Percentiles rank a stretch among this genome's conserved stretches.
Evolutionary conservation across 2,329 filamentous ascomycete genomes (phyloP).

Genomic region (Arthroderma sp.): DNA sequence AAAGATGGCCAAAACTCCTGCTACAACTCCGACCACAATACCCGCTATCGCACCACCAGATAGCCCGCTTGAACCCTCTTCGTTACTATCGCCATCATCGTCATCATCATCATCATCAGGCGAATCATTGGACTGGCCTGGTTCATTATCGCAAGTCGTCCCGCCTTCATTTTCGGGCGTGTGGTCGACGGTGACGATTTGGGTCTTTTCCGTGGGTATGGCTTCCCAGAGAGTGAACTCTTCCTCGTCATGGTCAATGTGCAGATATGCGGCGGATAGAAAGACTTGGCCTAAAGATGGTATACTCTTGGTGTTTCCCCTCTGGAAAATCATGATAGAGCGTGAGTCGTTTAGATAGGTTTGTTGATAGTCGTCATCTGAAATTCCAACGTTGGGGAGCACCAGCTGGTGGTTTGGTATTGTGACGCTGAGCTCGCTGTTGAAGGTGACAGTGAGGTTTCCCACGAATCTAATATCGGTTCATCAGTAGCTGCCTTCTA

Average conservation of each 20-base stretch:
- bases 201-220: conserved; percentile 6
- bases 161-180: too few relatives aligned
- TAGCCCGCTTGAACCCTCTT: not conserved
- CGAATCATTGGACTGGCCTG: too few relatives aligned
- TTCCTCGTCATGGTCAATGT: conserved; percentile 17
- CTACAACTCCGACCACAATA: conserved; percentile 5
- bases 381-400: conserved; percentile 16
- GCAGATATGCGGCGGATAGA: conserved; percentile 19
- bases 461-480: conserved; percentile 4
- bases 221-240: conserved; percentile 14
- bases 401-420: conserved; percentile 23
- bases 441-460: conserved; percentile 10
- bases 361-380: conserved; percentile 6
- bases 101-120: too few relatives aligned
- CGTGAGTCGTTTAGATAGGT: not conserved
- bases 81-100: too few relatives aligned
- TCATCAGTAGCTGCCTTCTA: too few relatives aligned
- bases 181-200: conserved; percentile 12
- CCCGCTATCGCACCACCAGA: conserved; percentile 5
- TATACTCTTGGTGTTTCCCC: not conserved
- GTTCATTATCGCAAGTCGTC: too few relatives aligned
- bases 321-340: not conserved
- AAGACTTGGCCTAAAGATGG: conserved; percentile 19
- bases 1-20: not conserved
- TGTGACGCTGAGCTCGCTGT: conserved; percentile 11